Conservation (phyloP, 148 eudicot species). For the Arbutus unedo region DNA sequence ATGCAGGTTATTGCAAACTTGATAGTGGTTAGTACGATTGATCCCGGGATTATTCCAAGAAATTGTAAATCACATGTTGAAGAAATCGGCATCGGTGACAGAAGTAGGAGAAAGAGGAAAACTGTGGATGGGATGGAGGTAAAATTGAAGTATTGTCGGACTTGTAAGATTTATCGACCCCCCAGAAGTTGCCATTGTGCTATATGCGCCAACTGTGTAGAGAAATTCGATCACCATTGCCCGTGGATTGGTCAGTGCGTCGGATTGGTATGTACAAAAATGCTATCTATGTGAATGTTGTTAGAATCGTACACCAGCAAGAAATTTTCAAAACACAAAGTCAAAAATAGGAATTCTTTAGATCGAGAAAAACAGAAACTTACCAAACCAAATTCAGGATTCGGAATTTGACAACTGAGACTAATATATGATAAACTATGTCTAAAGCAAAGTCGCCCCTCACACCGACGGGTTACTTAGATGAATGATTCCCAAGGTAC, state of each 20-base stretch:
- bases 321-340: too few relatives aligned
- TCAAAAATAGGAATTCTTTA: too few relatives aligned
- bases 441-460: too few relatives aligned
- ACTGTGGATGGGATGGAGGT: conserved; percentile 20
- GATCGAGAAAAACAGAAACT: too few relatives aligned
- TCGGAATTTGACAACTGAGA: too few relatives aligned
- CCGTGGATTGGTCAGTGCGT: conserved; percentile 35
- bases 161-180: conserved; percentile 29
- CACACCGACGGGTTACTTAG: too few relatives aligned
- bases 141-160: conserved; percentile 25
- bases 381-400: too few relatives aligned
- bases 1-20: conserved; percentile 26
- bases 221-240: conserved; percentile 36
- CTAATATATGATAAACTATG: too few relatives aligned
- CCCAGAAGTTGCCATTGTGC: conserved; percentile 33
- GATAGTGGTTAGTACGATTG: conserved; percentile 21
- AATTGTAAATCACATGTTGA: neutral
- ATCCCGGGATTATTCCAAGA: conserved; percentile 31
- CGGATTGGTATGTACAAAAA: conserved; percentile 13
- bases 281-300: neutral
- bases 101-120: conserved; percentile 6
- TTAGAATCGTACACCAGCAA: too few relatives aligned
- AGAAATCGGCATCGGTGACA: neutral
- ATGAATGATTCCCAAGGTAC: too few relatives aligned
- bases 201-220: conserved; percentile 29